Percentiles rank a stretch among this genome's conserved stretches.
These are phyloP conservation scores for Auriscalpium orientale DNA, from an alignment of 768 basidiomycete species.

Conservation along the genomic window DNA sequence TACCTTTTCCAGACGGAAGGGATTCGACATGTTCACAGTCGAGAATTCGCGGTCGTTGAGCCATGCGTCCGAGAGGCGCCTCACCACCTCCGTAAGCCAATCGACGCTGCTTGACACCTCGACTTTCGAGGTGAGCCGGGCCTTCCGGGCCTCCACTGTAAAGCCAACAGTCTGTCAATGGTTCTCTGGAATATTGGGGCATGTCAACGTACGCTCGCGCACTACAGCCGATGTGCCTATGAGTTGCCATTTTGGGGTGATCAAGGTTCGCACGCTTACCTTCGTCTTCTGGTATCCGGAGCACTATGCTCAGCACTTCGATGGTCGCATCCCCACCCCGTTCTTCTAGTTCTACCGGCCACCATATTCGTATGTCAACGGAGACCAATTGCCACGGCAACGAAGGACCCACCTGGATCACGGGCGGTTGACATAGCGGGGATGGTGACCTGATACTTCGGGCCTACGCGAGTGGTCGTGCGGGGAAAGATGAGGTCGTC, in stretches of 20 bases:
- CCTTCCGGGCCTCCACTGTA: slow-evolving; percentile 63
- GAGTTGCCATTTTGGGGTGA: slow-evolving; percentile 8
- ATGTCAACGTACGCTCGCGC: slow-evolving; percentile 41
- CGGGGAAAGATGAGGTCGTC: slow-evolving; percentile 97
- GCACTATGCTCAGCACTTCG: slow-evolving; percentile 61
- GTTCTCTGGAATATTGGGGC: neutral
- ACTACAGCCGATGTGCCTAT: slow-evolving; percentile 30
- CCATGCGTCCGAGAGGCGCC: slow-evolving; percentile 64
- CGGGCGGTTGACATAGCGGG: slow-evolving; percentile 28
- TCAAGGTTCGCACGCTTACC: slow-evolving; percentile 35
- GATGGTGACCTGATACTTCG: slow-evolving; percentile 72
- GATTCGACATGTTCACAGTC: slow-evolving; percentile 55
- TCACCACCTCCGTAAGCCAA: slow-evolving; percentile 72
- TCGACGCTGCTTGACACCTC: slow-evolving; percentile 60
- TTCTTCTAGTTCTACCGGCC: slow-evolving; percentile 33
- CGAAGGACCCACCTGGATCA: slow-evolving; percentile 15
- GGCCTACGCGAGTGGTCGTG: slow-evolving; percentile 83
- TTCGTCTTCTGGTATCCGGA: slow-evolving; percentile 58
- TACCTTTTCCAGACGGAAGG: slow-evolving; percentile 61
- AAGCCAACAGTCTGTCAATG: neutral
- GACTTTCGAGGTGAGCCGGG: slow-evolving; percentile 42
- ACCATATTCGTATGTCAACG: neutral
- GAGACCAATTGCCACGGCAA: neutral
- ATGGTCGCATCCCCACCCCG: slow-evolving; percentile 67
- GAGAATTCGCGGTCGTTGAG: slow-evolving; percentile 47